Percentiles rank a stretch among this genome's conserved stretches.
phyloP scores from a whole-genome alignment of 2,329 filamentous ascomycete genomes.

The Hymenoscyphus fraxineus region DNA sequence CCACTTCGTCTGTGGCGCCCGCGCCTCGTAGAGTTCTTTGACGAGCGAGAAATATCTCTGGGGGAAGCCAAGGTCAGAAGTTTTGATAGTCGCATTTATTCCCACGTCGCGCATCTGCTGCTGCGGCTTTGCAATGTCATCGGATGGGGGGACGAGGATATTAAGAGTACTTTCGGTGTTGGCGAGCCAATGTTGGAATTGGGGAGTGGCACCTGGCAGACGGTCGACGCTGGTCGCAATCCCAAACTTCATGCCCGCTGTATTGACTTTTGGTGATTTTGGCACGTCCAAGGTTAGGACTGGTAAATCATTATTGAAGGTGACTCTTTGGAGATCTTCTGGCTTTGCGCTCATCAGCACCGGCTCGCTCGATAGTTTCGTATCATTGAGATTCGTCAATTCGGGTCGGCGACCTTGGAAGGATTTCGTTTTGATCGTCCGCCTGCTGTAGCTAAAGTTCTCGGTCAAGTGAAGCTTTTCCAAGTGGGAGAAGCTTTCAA shows the following conservation, averaged over 20 bases:
- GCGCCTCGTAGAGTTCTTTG: conserved; percentile 26
- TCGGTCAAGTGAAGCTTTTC: conserved; percentile 14
- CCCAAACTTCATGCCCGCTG: conserved; percentile 26
- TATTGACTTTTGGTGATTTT: conserved; percentile 18
- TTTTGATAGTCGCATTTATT: conserved; percentile 23
- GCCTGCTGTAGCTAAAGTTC: conserved; percentile 20
- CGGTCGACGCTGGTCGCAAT: conserved; percentile 25
- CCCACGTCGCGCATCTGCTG: conserved; percentile 11
- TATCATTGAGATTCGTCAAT: conserved; percentile 19
- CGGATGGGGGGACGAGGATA: conserved; percentile 20
- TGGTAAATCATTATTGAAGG: conserved; percentile 5
- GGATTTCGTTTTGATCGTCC: conserved; percentile 19
- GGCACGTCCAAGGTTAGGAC: conserved; percentile 22
- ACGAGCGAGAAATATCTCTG: conserved; percentile 28
- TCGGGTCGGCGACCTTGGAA: conserved; percentile 13
- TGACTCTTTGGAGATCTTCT: conserved; percentile 11
- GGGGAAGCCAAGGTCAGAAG: conserved; percentile 14
- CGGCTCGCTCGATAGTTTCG: conserved; percentile 13
- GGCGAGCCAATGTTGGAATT: conserved; percentile 29
- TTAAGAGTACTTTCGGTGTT: conserved; percentile 19
- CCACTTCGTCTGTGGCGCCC: conserved; percentile 26
- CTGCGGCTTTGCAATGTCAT: conserved; percentile 16
- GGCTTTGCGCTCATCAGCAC: conserved; percentile 10
- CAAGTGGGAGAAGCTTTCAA: conserved; percentile 19
- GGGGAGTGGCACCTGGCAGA: conserved; percentile 21